Conservation (phyloP, 805 yeast genomes). For the Ogataea minuta region DNA sequence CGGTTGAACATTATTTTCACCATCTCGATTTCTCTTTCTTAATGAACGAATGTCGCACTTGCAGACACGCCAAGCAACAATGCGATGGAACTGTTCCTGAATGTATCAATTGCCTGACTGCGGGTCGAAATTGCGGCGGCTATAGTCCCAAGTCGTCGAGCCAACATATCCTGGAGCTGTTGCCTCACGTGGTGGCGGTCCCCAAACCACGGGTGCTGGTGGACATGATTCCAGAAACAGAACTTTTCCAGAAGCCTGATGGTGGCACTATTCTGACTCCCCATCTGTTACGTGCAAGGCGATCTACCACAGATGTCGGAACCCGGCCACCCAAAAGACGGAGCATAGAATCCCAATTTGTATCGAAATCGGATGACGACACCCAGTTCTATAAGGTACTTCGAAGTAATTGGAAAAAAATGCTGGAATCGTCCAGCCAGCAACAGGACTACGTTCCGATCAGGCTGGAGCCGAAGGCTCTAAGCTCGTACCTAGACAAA, state of each 20-base stretch:
- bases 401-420: slow-evolving; percentile 4
- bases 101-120: slow-evolving; percentile 1
- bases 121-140: background rate
- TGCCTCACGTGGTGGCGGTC: slow-evolving; percentile 6
- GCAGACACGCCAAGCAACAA: background rate
- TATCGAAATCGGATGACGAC: background rate
- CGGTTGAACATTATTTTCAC: too few relatives aligned
- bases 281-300: slow-evolving; percentile 18
- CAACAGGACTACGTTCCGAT: slow-evolving; percentile 1
- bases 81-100: slow-evolving; percentile 5
- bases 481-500: slow-evolving; percentile 3
- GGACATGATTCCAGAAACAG: slow-evolving; percentile 21
- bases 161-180: background rate
- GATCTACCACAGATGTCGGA: slow-evolving; percentile 1
- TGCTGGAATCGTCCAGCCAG: slow-evolving; percentile 1
- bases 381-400: slow-evolving; percentile 8
- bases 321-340: background rate
- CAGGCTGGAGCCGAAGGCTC: slow-evolving; percentile 1
- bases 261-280: slow-evolving; percentile 18
- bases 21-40: background rate
- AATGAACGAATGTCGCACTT: background rate
- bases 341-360: background rate
- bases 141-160: background rate
- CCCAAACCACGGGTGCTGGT: slow-evolving; percentile 11
- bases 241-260: slow-evolving; percentile 22